These are phyloP conservation scores for Pyrenula massariospora DNA, from an alignment of 495 filamentous ascomycete species.

Conservation along the genomic window DNA sequence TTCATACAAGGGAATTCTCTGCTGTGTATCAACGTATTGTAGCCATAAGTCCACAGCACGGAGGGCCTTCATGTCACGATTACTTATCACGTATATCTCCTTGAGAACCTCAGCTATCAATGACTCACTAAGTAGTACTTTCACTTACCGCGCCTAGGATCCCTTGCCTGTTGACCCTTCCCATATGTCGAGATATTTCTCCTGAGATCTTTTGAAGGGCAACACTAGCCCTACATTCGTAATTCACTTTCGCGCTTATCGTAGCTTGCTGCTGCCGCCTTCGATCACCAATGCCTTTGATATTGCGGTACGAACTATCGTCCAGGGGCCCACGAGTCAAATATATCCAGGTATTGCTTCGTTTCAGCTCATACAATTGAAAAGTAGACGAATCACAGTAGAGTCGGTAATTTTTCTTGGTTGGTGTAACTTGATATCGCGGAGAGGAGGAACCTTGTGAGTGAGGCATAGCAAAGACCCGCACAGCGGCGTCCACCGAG, in stretches of 20 bases:
- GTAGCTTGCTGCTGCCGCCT: constrained; percentile 23
- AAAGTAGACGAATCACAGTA: constrained; percentile 29
- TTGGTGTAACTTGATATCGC: constrained; percentile 24
- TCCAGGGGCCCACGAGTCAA: constrained; percentile 21
- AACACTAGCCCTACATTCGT: constrained; percentile 29
- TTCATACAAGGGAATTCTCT: constrained; percentile 32
- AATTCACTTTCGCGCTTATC: constrained; percentile 24
- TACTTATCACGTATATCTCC: constrained; percentile 43
- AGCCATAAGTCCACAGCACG: constrained; percentile 36
- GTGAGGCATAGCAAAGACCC: constrained; percentile 36
- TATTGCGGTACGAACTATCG: constrained; percentile 22
- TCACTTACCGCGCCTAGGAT: constrained; percentile 22
- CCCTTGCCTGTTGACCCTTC: constrained; percentile 25
- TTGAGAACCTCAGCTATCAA: constrained; percentile 6
- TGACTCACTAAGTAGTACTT: constrained; percentile 2
- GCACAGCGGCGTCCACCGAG: constrained; percentile 25
- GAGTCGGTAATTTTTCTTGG: constrained; percentile 31
- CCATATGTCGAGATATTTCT: constrained; percentile 26
- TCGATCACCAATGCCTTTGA: constrained; percentile 16
- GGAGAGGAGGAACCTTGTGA: constrained; percentile 22
- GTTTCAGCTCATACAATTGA: constrained; percentile 28
- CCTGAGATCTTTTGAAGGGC: constrained; percentile 34
- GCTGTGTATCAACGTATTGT: constrained; percentile 29
- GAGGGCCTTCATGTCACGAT: constrained; percentile 33
- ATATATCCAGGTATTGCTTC: constrained; percentile 32